Conservation (phyloP, 2,329 filamentous ascomycete genomes). For the Botrytis porri region DNA sequence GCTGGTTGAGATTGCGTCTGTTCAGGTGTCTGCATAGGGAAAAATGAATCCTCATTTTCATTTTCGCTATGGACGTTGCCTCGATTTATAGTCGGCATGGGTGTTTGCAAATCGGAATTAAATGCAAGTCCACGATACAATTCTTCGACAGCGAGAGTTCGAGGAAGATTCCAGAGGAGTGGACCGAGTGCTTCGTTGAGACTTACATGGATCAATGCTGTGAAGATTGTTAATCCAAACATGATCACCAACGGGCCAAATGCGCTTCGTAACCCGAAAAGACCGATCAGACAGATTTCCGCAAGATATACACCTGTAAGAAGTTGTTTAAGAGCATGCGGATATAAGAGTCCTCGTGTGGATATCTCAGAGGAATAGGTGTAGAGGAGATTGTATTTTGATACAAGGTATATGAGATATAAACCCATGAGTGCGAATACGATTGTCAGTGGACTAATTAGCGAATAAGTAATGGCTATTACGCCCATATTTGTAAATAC, state of each 20-base stretch:
- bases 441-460: conserved; percentile 63
- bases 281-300: conserved; percentile 59
- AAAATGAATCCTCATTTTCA: neutral
- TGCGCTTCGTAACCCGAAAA: conserved; percentile 55
- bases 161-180: conserved; percentile 35
- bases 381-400: conserved; percentile 64
- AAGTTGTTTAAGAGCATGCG: conserved; percentile 60
- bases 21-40: neutral
- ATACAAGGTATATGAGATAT: conserved; percentile 61
- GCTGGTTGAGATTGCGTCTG: neutral
- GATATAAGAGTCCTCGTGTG: conserved; percentile 63
- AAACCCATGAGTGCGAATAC: conserved; percentile 62
- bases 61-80: conserved; percentile 24
- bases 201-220: conserved; percentile 52
- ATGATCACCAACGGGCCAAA: conserved; percentile 56
- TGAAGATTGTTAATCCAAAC: conserved; percentile 54
- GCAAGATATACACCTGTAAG: conserved; percentile 62
- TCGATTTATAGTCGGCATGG: conserved; percentile 33
- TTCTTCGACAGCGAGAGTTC: conserved; percentile 34
- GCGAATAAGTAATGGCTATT: conserved; percentile 61
- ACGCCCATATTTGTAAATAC: conserved; percentile 44
- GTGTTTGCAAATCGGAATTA: conserved; percentile 35
- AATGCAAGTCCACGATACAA: conserved; percentile 24
- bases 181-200: conserved; percentile 34
- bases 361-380: conserved; percentile 60